Percentiles rank a stretch among this genome's conserved stretches.
Conservation (phyloP, 2,329 filamentous ascomycete species). For the Aureobasidium subglaciale region DNA sequence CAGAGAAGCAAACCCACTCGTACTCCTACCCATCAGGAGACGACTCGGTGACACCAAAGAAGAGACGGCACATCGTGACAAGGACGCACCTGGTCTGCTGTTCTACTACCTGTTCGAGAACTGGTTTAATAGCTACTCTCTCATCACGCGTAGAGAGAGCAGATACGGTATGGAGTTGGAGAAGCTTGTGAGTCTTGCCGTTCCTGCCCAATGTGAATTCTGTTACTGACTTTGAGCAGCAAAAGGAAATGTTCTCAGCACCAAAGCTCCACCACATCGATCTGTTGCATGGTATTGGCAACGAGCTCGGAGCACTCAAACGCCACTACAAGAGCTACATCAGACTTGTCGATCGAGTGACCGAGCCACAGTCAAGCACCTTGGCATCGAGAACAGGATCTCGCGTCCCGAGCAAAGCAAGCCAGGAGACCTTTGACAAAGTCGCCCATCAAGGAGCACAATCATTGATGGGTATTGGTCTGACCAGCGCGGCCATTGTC, state of each 20-base stretch:
- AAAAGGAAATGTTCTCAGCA: conserved; percentile 48
- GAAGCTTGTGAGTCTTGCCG: conserved; percentile 35
- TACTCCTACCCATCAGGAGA: conserved; percentile 39
- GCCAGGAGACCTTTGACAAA: conserved; percentile 25
- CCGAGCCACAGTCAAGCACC: conserved; percentile 39
- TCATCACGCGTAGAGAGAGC: conserved; percentile 44
- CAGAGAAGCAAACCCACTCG: conserved; percentile 31
- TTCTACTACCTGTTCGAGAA: conserved; percentile 65
- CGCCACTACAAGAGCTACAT: conserved; percentile 56
- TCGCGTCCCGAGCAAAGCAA: conserved; percentile 27
- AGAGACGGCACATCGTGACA: conserved; percentile 39
- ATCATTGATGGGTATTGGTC: conserved; percentile 37
- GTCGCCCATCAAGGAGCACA: conserved; percentile 20
- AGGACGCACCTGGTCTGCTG: conserved; percentile 52
- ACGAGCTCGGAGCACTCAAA: conserved; percentile 53
- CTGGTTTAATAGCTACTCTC: conserved; percentile 52
- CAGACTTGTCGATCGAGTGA: conserved; percentile 52
- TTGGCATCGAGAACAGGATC: conserved; percentile 37
- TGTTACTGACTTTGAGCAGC: conserved; percentile 26
- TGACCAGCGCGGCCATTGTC: conserved; percentile 45
- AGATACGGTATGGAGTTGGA: conserved; percentile 44
- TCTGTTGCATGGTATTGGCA: conserved; percentile 52
- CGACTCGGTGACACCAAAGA: conserved; percentile 39
- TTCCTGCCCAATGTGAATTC: neutral
- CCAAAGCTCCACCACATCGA: conserved; percentile 41